Evolutionary conservation across 257 asterid genomes (phyloP).

Genomic region (Anisodus tanguticus): DNA sequence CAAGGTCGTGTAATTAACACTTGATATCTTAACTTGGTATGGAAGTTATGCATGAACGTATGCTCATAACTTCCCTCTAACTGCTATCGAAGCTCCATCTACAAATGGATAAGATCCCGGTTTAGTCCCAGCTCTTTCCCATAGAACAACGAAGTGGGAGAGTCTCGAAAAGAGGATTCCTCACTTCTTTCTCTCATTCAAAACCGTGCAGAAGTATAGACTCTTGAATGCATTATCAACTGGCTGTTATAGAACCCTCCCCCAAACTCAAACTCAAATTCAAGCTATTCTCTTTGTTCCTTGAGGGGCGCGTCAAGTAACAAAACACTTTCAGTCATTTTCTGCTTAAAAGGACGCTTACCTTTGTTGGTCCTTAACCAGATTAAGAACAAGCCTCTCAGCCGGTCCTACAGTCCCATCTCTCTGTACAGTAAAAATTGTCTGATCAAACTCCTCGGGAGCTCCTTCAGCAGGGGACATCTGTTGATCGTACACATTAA

Average conservation of each 20-base stretch:
- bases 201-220: neutral
- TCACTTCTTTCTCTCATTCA: no score
- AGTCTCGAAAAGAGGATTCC: no score
- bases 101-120: no score
- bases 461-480: constrained; percentile 86
- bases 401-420: constrained; percentile 62
- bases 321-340: neutral
- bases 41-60: no score
- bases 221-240: neutral
- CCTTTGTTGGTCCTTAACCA: constrained; percentile 92
- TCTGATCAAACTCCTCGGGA: constrained; percentile 96
- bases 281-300: neutral
- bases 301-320: neutral
- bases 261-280: neutral
- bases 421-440: constrained; percentile 68
- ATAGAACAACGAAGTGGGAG: no score
- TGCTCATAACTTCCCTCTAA: no score
- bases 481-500: constrained; percentile 46
- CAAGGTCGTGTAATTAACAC: no score
- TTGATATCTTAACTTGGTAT: no score
- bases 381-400: constrained; percentile 67
- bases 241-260: neutral
- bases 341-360: constrained; percentile 33
- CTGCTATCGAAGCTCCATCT: no score
- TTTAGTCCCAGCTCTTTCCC: no score